These are phyloP conservation scores for Aspergillus novoparasiticus DNA, from an alignment of 2,329 filamentous ascomycete species.

Conservation along the genomic window DNA sequence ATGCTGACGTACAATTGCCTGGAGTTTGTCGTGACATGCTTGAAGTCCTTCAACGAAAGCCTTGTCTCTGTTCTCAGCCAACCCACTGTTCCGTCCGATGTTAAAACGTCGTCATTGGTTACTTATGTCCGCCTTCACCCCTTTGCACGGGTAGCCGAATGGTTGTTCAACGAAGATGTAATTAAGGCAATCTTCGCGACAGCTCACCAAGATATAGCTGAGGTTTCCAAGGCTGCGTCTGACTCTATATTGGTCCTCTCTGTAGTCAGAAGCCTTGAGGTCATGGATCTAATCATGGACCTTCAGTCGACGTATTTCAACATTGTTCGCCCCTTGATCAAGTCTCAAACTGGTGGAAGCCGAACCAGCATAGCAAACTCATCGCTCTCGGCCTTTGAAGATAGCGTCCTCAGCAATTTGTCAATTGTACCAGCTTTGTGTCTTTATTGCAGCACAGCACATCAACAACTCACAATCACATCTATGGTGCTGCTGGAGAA, in stretches of 20 bases:
- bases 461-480: constrained; percentile 76
- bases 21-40: constrained; percentile 76
- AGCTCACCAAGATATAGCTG: constrained; percentile 73
- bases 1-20: constrained; percentile 79
- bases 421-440: constrained; percentile 79
- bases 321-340: constrained; percentile 78
- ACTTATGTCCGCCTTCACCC: constrained; percentile 87
- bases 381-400: constrained; percentile 86
- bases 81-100: constrained; percentile 73
- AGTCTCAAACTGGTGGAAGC: constrained; percentile 63
- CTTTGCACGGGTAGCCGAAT: constrained; percentile 94
- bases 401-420: constrained; percentile 81
- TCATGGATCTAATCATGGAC: constrained; percentile 80
- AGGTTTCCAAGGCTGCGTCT: constrained; percentile 70
- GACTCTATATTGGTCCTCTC: constrained; percentile 82
- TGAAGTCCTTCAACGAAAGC: constrained; percentile 91
- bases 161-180: constrained; percentile 93
- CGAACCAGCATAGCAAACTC: constrained; percentile 69
- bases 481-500: constrained; percentile 83
- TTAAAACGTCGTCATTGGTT: constrained; percentile 70
- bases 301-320: constrained; percentile 90
- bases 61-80: constrained; percentile 82
- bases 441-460: constrained; percentile 81
- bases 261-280: constrained; percentile 77
- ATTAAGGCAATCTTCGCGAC: constrained; percentile 76